Evolutionary conservation across 352 stramenopile genomes (phyloP), one percentile per base, ranked within the genome.

Genomic region (Peronospora destructor): DNA sequence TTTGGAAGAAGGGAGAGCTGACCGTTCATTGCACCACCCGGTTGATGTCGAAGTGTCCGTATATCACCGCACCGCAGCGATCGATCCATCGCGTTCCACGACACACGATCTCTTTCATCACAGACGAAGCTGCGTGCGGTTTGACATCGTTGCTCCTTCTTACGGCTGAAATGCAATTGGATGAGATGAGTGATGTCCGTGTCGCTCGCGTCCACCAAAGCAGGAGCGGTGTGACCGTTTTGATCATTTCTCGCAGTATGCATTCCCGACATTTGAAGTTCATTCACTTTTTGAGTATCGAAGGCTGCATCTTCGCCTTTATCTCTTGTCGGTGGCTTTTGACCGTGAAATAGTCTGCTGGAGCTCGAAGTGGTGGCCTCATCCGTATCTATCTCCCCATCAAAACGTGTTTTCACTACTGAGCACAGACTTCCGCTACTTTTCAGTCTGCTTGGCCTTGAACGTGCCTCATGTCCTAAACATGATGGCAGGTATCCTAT

Each of bases 41-140:
- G n/a, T n/a, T n/a, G n/a, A n/a, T n/a, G n/a, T n/a, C n/a, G n/a
- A n/a, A n/a, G n/a, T n/a, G n/a, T n/a, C n/a, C n/a, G n/a, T n/a
- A n/a, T n/a, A n/a, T n/a, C n/a, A n/a, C n/a, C n/a, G n/a, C n/a
- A n/a, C n/a, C n/a, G n/a, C n/a, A n/a, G n/a, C n/a, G n/a, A n/a
- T n/a, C n/a, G n/a, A n/a, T n/a, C n/a, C n/a, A n/a, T n/a, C n/a
- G n/a, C n/a, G n/a, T 92, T 95, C 84, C 84, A 95, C 2, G 80
- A 91, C 13, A 95, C 68, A 8, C 81, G 83, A 4, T 83, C 94
- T 56, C 30, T 72, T n/a, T 65, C 17, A 90, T 54, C 10, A 69
- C 72, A 25, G 66, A 28, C 12, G 61, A 25, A 23, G 23, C 4
- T 35, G 21, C 17, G 9, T 9, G 3, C n/a, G 5, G 34, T 10